Conservation (phyloP, 2,329 filamentous ascomycete species). For the Colletotrichum australisinense region DNA sequence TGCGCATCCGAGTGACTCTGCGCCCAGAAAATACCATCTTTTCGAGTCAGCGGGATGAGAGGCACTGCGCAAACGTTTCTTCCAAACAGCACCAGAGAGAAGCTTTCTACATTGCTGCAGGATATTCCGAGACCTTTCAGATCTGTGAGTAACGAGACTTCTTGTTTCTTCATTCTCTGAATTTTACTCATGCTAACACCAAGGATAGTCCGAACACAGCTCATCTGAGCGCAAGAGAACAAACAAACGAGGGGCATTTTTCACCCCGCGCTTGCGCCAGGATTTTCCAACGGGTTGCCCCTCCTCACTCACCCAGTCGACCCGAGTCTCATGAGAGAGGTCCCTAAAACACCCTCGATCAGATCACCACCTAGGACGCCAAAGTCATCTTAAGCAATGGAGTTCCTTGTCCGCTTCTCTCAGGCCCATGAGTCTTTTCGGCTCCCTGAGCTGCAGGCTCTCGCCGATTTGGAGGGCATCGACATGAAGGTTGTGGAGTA, state of each 20-base stretch:
- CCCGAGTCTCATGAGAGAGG: neutral
- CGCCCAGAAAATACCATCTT: constrained; percentile 12
- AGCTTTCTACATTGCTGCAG: neutral
- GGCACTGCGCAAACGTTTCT: neutral
- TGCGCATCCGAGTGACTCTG: neutral
- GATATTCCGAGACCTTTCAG: too few species aligned
- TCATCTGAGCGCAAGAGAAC: neutral
- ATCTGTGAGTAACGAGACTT: neutral
- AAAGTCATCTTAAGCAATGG: constrained; percentile 54
- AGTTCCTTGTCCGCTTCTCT: constrained; percentile 90
- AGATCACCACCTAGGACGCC: neutral
- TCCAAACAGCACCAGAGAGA: neutral
- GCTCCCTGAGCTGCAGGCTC: constrained; percentile 82
- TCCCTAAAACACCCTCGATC: neutral
- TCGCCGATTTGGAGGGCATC: constrained; percentile 77
- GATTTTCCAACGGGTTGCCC: constrained; percentile 17
- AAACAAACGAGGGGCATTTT: constrained; percentile 30
- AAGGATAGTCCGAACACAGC: neutral
- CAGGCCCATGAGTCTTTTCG: constrained; percentile 95
- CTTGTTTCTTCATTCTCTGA: neutral
- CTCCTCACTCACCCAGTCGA: neutral
- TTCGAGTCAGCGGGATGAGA: constrained; percentile 18
- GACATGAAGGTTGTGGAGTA: constrained; percentile 82
- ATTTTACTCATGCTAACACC: neutral
- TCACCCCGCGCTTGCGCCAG: constrained; percentile 20